phyloP scores from a whole-genome alignment of 805 yeast genomes.

The Hanseniaspora guilliermondii region DNA sequence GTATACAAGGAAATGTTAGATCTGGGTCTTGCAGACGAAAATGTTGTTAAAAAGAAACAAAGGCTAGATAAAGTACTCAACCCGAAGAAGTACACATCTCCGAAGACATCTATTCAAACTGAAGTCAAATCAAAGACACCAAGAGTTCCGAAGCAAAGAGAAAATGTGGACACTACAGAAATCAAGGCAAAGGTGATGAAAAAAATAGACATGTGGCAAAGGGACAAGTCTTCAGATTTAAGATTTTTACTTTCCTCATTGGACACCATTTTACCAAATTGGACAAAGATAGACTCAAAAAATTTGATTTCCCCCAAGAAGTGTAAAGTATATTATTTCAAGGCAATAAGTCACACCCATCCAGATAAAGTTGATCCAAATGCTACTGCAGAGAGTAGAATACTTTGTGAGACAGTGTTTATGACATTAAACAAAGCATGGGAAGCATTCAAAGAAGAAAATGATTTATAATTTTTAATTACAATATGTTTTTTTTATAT shows the following conservation, averaged over 20 bases:
- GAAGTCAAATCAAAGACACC: slow-evolving; percentile 31
- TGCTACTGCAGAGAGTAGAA: slow-evolving; percentile 48
- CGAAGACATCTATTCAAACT: slow-evolving; percentile 13
- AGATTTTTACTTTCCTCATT: slow-evolving; percentile 64
- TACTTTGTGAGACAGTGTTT: slow-evolving; percentile 81
- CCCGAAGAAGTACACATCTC: slow-evolving; percentile 29
- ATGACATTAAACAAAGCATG: slow-evolving; percentile 76
- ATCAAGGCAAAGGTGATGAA: slow-evolving; percentile 52
- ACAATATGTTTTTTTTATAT: slow-evolving; percentile 27
- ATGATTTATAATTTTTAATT: slow-evolving; percentile 28
- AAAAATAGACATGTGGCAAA: slow-evolving; percentile 49
- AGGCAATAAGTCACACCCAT: slow-evolving; percentile 80
- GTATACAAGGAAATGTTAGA: slow-evolving; percentile 52
- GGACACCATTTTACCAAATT: slow-evolving; percentile 47
- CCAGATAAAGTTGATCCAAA: slow-evolving; percentile 68
- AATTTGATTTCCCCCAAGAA: slow-evolving; percentile 82
- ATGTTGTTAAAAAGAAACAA: slow-evolving; percentile 66
- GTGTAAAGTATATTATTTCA: slow-evolving; percentile 77
- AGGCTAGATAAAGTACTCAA: slow-evolving; percentile 57
- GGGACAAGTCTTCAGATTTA: slow-evolving; percentile 67
- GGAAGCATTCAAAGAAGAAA: slow-evolving; percentile 63
- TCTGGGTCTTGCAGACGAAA: slow-evolving; percentile 52
- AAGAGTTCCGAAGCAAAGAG: slow-evolving; percentile 34
- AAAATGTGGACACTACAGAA: slow-evolving; percentile 46
- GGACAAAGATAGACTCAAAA: slow-evolving; percentile 54